Base-by-base conservation (phyloP, 352 stramenopile genomes). In the Thraustochytrium striatum region DNA sequence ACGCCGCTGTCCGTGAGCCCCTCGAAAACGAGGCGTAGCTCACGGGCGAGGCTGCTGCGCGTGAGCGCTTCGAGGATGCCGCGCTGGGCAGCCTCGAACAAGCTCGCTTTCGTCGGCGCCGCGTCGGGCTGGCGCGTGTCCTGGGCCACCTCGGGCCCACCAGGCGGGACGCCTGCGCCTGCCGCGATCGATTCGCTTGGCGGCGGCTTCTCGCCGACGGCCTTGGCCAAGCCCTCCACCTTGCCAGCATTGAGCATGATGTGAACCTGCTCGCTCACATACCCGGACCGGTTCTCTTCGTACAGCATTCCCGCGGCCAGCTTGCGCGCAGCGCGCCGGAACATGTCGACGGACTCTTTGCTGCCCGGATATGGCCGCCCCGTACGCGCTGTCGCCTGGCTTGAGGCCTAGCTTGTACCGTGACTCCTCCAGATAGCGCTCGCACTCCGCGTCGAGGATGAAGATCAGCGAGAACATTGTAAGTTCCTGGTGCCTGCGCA, bases 391-490 rank as follows among this genome's bases (percentile, higher is more conserved):
- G n/a, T 30, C 44, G 52, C 65, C 65, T 7, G 65, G 65, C 35
- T 30, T 41, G 21, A 75, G 41, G 43, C 32, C 65, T 3, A 75
- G 65, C 47, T 75, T 75, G 36, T 55, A 75, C 19, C 65, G 43
- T 28, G 65, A 75, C 32, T 75, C 32, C 65, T 75, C 65, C n/a
- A 75, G 50, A 38, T 61, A 55, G 30, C 52, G 43, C 52, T 75
- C 65, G 2, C 32, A 75, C 28, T 75, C 65, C 8, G 44, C 52
- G 65, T 75, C 65, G 5, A 75, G 65, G 3, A 75, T 43, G 36
- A 75, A 75, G 25, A 75, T 75, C 21, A 75, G 65, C 1, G 65
- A 75, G 52, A 75, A 75, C 65, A 75, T 75, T 16, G 21, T 39
- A 30, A 75, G 19, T 32, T 75, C 65, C 1, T 75, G n/a, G 47